phyloP scores from a whole-genome alignment of 495 filamentous ascomycete genomes.

The Bryoglossum gracile region DNA sequence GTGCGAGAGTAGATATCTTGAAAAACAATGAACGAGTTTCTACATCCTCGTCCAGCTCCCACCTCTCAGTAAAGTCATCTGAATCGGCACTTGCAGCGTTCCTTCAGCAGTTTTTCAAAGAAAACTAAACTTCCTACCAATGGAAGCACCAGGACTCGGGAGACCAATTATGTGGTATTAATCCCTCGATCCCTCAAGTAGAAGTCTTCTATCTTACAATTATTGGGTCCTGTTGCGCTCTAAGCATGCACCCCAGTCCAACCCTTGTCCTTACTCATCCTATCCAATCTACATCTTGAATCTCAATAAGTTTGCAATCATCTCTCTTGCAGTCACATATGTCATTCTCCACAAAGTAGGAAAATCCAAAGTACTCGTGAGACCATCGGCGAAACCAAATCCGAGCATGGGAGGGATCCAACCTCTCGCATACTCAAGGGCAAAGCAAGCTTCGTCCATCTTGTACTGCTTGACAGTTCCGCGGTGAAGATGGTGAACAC shows the following conservation, averaged over 20 bases:
- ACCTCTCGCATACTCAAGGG: constrained; percentile 80
- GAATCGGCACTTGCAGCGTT: too few species aligned
- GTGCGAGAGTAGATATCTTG: constrained; percentile 56
- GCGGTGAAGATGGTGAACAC: constrained; percentile 68
- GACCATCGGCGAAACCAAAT: constrained; percentile 76
- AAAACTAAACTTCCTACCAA: too few species aligned
- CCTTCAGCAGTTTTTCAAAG: too few species aligned
- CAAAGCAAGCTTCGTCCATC: constrained; percentile 74
- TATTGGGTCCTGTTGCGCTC: too few species aligned
- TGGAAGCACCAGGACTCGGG: too few species aligned
- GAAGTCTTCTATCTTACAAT: background rate
- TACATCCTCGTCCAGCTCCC: background rate
- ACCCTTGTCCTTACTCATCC: constrained; percentile 47
- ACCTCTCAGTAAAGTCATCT: too few species aligned
- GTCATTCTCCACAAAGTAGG: constrained; percentile 71
- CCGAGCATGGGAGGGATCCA: constrained; percentile 88
- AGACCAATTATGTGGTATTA: too few species aligned
- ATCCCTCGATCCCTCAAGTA: too few species aligned
- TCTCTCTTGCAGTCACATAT: constrained; percentile 62
- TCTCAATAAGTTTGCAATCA: constrained; percentile 59
- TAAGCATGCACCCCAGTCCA: too few species aligned
- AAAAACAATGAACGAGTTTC: background rate
- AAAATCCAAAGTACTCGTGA: constrained; percentile 70
- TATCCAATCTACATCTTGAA: constrained; percentile 57
- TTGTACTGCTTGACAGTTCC: constrained; percentile 80